Evolutionary conservation across 129 eudicot species (phyloP).

Genomic region (Rutidosis leptorrhynchoides): DNA sequence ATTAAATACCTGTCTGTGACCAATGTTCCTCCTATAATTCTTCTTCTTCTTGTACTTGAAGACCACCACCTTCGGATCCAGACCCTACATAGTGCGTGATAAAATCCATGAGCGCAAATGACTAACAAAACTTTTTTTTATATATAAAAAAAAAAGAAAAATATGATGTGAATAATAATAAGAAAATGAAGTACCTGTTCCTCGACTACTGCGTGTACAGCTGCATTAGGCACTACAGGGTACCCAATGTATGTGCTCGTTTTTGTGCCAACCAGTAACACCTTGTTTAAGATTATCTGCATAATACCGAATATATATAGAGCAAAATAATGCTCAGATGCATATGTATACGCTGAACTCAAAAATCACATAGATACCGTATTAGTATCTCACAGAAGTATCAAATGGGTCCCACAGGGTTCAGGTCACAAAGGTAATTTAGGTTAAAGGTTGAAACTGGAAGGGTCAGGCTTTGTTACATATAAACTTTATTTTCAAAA

Average conservation of each 20-base stretch:
- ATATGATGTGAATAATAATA: neutral
- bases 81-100: constrained; percentile 38
- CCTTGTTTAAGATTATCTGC: constrained; percentile 85
- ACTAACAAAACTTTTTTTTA: neutral
- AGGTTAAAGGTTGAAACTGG: neutral
- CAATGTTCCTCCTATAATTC: constrained; percentile 80
- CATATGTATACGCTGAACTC: neutral
- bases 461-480: neutral
- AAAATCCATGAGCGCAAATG: constrained; percentile 17
- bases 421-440: neutral
- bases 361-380: neutral
- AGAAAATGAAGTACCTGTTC: constrained; percentile 60
- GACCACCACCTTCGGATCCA: constrained; percentile 77
- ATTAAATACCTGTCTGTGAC: constrained; percentile 82
- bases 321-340: neutral
- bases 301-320: neutral
- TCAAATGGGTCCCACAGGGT: neutral
- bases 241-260: constrained; percentile 67
- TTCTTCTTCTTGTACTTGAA: constrained; percentile 92
- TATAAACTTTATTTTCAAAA: neutral
- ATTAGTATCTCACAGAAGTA: neutral
- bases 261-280: constrained; percentile 83
- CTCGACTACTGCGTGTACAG: constrained; percentile 91
- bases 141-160: neutral
- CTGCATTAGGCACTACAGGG: constrained; percentile 90